Base-by-base conservation (phyloP, 805 yeast species). In the Candida gorgasii region DNA sequence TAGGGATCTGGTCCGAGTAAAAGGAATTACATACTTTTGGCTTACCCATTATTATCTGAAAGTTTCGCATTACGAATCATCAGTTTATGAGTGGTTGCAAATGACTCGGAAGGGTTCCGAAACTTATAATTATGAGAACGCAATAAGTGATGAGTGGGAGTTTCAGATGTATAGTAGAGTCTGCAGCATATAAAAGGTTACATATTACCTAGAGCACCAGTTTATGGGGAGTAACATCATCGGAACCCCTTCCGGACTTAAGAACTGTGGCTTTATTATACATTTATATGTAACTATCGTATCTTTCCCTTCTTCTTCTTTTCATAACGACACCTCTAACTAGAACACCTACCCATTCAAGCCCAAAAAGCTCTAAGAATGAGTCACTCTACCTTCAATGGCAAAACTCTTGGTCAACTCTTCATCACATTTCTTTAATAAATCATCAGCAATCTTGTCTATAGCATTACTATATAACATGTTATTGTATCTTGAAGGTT, bases 401-500 rank as follows among this genome's bases (percentile, higher is more conserved):
- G 82, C 82, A 59, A 76, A 72, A 49, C 82, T 72, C 65, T 82
- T 84, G 47, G 80, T 73, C 54, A 79, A 72, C 55, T 82, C 86
- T 48, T 80, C 75, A 43, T 83, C 82, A 46, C 88, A 83, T 59
- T 76, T 76, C 63, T 79, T 80, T 65, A 85, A 86, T 45, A 86
- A 74, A 58, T 82, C 87, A 51, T 75, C 77, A 59, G 89, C 84
- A 57, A 80, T 79, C 53, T 79, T 80, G 58, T 81, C 82, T 47
- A 86, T 79, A 57, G 83, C 81, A 41, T 84, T 80, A 42, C 84
- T 75, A 50, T 78, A 72, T 48, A 86, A 75, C 65, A 87, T 66
- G 62, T 81, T 83, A 54, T 86, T 89, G 51, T 79, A 77, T 57
- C 90, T 75, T 14, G 87, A 79, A 23, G 95, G 92, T 60, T 84